phyloP scores from a whole-genome alignment of 768 basidiomycete genomes.

The Trichaptum fuscoviolaceum region DNA sequence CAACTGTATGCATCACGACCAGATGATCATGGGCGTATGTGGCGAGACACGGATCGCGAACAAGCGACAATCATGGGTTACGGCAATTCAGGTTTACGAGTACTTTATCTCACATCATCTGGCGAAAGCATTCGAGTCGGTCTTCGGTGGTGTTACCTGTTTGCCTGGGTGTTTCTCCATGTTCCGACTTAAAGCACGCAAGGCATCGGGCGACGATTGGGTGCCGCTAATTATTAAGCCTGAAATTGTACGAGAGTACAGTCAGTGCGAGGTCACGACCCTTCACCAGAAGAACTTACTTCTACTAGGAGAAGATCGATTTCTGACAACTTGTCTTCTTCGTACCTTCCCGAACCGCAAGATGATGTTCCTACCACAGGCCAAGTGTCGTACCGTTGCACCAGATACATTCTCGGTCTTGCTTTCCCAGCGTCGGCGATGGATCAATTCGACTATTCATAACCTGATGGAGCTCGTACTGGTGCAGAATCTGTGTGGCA shows the following conservation, averaged over 20 bases:
- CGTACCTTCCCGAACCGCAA: slow-evolving; percentile 98
- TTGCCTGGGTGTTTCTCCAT: slow-evolving; percentile 99
- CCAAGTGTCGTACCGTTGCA: slow-evolving; percentile 89
- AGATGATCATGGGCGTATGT: slow-evolving; percentile 98
- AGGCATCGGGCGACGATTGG: slow-evolving; percentile 89
- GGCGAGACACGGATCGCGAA: slow-evolving; percentile 99
- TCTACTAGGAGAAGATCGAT: slow-evolving; percentile 96
- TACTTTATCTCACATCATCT: slow-evolving; percentile 99
- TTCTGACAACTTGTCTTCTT: slow-evolving; percentile 92
- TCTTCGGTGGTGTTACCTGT: slow-evolving; percentile 99
- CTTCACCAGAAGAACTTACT: slow-evolving; percentile 97
- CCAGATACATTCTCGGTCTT: slow-evolving; percentile 93
- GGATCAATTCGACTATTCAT: slow-evolving; percentile 99
- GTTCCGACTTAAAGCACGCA: slow-evolving; percentile 96
- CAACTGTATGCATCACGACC: slow-evolving; percentile 98
- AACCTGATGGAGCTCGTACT: slow-evolving; percentile 98
- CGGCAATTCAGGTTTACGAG: slow-evolving; percentile 95
- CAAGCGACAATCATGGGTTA: slow-evolving; percentile 98
- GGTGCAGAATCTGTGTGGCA: slow-evolving; percentile 95
- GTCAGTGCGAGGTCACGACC: slow-evolving; percentile 88
- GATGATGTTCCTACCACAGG: slow-evolving; percentile 99
- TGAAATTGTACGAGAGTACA: slow-evolving; percentile 96
- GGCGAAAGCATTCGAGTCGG: slow-evolving; percentile 97
- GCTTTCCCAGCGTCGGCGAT: slow-evolving; percentile 93
- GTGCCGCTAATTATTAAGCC: slow-evolving; percentile 95